phyloP scores from a whole-genome alignment of 2,329 filamentous ascomycete species.

The Pseudogymnoascus sp. region DNA sequence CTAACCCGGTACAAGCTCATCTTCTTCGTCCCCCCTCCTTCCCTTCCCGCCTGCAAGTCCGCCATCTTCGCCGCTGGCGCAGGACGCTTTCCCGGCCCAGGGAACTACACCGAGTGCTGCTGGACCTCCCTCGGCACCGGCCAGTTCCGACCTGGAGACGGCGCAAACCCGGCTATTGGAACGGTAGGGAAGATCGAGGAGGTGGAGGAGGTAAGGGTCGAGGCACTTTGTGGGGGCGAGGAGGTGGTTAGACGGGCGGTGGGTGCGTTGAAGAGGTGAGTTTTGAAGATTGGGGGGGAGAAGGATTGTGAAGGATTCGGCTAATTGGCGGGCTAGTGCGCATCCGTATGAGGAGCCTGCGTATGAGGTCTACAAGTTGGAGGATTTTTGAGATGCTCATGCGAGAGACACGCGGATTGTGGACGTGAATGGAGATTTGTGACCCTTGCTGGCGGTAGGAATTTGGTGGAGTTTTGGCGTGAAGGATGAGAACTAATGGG shows the following conservation, averaged over 20 bases:
- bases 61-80: slow-evolving; percentile 53
- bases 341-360: slow-evolving; percentile 48
- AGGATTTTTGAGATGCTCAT: slow-evolving; percentile 36
- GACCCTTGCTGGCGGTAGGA: neutral
- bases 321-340: slow-evolving; percentile 23
- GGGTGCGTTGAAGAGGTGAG: slow-evolving; percentile 56
- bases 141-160: slow-evolving; percentile 56
- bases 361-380: slow-evolving; percentile 42
- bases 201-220: slow-evolving; percentile 53
- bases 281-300: slow-evolving; percentile 16
- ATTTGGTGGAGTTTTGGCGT: neutral
- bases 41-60: slow-evolving; percentile 43
- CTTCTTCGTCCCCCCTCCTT: slow-evolving; percentile 42
- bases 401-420: neutral
- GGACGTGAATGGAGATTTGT: neutral
- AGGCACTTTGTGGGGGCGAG: slow-evolving; percentile 54
- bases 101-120: slow-evolving; percentile 49
- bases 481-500: neutral
- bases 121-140: slow-evolving; percentile 48
- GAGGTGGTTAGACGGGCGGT: slow-evolving; percentile 51
- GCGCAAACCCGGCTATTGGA: slow-evolving; percentile 58
- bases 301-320: slow-evolving; percentile 16
- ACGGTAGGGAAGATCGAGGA: slow-evolving; percentile 48
- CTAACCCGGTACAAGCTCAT: slow-evolving; percentile 34
- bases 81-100: slow-evolving; percentile 40